Evolutionary conservation across 2,329 filamentous ascomycete species (phyloP).

Genomic region (Magnaporthiopsis incrustans): DNA sequence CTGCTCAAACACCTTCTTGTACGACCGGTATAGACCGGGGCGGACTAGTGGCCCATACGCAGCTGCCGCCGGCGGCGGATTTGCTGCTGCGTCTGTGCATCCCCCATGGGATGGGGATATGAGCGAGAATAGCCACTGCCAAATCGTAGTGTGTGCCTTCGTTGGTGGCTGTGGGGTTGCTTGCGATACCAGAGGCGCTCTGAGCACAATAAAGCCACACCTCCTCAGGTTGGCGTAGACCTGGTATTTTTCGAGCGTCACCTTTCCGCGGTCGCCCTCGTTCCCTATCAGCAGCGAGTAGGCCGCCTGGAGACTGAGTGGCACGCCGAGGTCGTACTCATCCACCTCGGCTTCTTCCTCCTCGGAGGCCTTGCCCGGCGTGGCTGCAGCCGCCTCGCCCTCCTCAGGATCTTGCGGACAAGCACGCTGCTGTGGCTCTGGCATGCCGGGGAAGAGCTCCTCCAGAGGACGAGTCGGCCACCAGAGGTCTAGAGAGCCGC

Average conservation of each 20-base stretch:
- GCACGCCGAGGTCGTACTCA: constrained; percentile 56
- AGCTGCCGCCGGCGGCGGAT: constrained; percentile 5
- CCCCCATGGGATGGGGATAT: constrained; percentile 21
- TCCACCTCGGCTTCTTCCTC: constrained; percentile 14
- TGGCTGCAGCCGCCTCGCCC: constrained; percentile 16
- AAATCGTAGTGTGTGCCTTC: constrained; percentile 23
- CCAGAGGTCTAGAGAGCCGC: constrained; percentile 79
- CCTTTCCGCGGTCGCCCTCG: constrained; percentile 52
- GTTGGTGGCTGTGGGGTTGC: constrained; percentile 7
- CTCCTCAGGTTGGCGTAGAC: constrained; percentile 83
- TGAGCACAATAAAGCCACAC: constrained; percentile 70
- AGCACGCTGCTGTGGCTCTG: neutral
- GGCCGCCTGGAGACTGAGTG: constrained; percentile 83
- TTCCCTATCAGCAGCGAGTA: constrained; percentile 77
- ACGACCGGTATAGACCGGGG: constrained; percentile 58
- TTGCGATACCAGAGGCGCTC: constrained; percentile 42
- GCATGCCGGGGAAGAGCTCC: constrained; percentile 30
- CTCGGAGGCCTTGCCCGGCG: constrained; percentile 18
- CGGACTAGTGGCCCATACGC: constrained; percentile 50
- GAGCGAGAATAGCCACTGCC: constrained; percentile 47
- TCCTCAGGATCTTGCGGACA: too few species aligned
- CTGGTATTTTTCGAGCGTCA: constrained; percentile 70
- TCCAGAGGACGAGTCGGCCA: constrained; percentile 58
- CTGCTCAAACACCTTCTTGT: constrained; percentile 65
- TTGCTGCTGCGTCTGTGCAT: neutral